Conservation (phyloP, 2,329 filamentous ascomycete species). For the Paecilomyces fulvus region DNA sequence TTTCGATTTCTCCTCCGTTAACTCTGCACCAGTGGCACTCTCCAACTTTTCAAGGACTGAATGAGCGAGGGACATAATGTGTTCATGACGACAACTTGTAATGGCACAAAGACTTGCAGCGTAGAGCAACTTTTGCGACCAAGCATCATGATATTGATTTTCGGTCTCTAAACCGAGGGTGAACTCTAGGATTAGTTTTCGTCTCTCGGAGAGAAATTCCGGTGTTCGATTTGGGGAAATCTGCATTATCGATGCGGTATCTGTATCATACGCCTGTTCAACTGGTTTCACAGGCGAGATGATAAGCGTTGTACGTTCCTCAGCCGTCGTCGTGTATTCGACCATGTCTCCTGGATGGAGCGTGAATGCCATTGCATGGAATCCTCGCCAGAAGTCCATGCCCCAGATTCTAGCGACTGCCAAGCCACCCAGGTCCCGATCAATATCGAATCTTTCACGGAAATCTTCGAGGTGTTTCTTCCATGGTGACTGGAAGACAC, state of each 20-base stretch:
- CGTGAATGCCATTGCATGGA: slow-evolving; percentile 42
- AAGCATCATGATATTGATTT: slow-evolving; percentile 8
- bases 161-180: slow-evolving; percentile 16
- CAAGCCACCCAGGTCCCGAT: slow-evolving; percentile 42
- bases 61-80: slow-evolving; percentile 17
- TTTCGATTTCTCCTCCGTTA: slow-evolving; percentile 24
- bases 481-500: slow-evolving; percentile 16
- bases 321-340: slow-evolving; percentile 45
- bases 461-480: slow-evolving; percentile 21
- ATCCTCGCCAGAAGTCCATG: slow-evolving; percentile 40
- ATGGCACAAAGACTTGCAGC: slow-evolving; percentile 29
- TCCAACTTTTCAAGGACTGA: slow-evolving; percentile 19
- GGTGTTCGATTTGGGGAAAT: slow-evolving; percentile 8
- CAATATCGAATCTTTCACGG: slow-evolving; percentile 39
- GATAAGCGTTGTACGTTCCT: slow-evolving; percentile 35
- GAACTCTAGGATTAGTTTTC: slow-evolving; percentile 18
- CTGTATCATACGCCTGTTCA: slow-evolving; percentile 5
- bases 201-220: slow-evolving; percentile 9
- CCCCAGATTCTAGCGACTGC: slow-evolving; percentile 48
- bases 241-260: slow-evolving; percentile 7
- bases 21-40: slow-evolving; percentile 16
- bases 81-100: slow-evolving; percentile 14
- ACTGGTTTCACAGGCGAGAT: slow-evolving; percentile 20
- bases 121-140: slow-evolving; percentile 26
- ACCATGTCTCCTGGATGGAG: slow-evolving; percentile 50